These are phyloP conservation scores for Nephelium lappaceum DNA, from an alignment of 345 rosid species.

Conservation along the genomic window DNA sequence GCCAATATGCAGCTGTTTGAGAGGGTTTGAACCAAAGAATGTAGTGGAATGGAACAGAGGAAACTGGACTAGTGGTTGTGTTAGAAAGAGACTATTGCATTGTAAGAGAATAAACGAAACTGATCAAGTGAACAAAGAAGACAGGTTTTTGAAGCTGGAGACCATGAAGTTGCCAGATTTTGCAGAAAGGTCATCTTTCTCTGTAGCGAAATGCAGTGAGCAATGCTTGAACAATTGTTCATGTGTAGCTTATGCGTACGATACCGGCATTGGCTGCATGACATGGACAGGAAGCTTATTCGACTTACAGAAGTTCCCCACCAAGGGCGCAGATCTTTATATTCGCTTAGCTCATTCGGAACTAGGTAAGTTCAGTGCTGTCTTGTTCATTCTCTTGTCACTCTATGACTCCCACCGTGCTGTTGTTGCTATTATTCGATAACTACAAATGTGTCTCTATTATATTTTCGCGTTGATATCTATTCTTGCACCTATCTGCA, in stretches of 20 bases:
- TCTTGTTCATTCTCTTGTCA: too few relatives aligned
- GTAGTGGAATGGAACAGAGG: constrained; percentile 40
- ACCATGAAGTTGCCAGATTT: constrained; percentile 48
- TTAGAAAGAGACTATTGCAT: constrained; percentile 32
- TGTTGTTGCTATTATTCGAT: background rate
- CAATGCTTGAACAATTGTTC: constrained; percentile 51
- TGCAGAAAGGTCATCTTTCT: constrained; percentile 22
- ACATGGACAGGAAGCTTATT: constrained; percentile 43
- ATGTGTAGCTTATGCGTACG: constrained; percentile 55
- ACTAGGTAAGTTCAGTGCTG: background rate
- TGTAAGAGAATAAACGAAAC: constrained; percentile 32
- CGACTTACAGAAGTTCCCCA: constrained; percentile 38
- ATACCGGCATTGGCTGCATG: constrained; percentile 48
- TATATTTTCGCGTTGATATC: too few relatives aligned
- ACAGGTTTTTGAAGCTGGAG: constrained; percentile 42
- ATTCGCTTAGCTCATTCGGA: constrained; percentile 47
- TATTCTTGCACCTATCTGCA: background rate
- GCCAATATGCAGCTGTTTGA: constrained; percentile 54
- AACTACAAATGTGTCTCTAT: too few relatives aligned
- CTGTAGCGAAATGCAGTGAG: constrained; percentile 31
- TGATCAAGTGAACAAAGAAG: constrained; percentile 31
- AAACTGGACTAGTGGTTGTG: constrained; percentile 57
- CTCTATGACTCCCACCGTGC: background rate
- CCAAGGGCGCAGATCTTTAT: constrained; percentile 41
- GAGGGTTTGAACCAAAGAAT: constrained; percentile 52